Base-by-base conservation (phyloP, 106 monocot genomes). In the Gastrodia elata region DNA sequence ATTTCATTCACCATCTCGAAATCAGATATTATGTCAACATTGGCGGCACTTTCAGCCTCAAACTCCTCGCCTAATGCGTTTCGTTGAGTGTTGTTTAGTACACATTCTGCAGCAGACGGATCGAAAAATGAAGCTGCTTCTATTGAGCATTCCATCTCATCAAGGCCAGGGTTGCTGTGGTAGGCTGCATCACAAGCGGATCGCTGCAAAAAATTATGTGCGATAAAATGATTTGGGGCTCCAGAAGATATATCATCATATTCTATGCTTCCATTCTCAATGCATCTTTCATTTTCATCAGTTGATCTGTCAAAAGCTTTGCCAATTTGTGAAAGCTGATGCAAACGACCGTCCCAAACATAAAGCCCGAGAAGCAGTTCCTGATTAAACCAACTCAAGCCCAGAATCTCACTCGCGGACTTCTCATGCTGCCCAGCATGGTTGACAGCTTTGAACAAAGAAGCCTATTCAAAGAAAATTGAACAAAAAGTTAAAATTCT, bases 341-440 rank as follows among this genome's bases (percentile, higher is more conserved):
- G 75, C 39, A 94, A 74, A 44, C 94, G 90, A 20, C 44, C 71
- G 57, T 94, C 94, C 94, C 94, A 94, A 40, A 91, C 77, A 71
- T 84, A 91, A 1, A 83, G 74, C 78, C 46, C 75, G 68, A 94
- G 80, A 73, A 88, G 76, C 38, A 91, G 82, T 46, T 94, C 88
- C 72, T 83, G 81, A 28, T 74, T 80, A 20, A 91, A 43, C 78
- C 80, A 86, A 71, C 73, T 79, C 40, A 87, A 72, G 72, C 76
- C 76, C 46, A 86, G 76, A 82, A 74, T 78, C 22, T 86, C 84
- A 75, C 76, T 58, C 18, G 56, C 36, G 74, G 75, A 40, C 30
- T 75, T 70, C 4, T 76, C 83, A 6, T 57, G 25, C 70, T 75
- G 75, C 55, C 72, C 80, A 61, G 68, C 34, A 16, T 25, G 22